Conservation (phyloP, 2,329 filamentous ascomycete genomes). For the Pyrenophora graminea region DNA sequence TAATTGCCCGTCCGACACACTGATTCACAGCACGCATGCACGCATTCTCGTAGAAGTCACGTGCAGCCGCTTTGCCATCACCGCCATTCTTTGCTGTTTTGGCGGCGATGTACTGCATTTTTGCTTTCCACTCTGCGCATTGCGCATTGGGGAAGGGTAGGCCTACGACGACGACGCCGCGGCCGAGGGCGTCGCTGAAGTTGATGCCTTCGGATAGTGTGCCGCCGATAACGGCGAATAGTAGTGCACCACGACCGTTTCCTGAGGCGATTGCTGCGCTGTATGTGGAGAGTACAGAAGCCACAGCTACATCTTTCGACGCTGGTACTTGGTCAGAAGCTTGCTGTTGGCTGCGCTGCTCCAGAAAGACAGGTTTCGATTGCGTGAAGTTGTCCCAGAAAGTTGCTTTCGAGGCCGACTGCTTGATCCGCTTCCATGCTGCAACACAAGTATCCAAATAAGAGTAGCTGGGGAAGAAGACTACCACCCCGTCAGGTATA, state of each 20-base stretch:
- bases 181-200: conserved; percentile 87
- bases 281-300: conserved; percentile 76
- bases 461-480: conserved; percentile 94
- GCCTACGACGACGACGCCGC: conserved; percentile 88
- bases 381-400: conserved; percentile 61
- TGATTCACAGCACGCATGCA: conserved; percentile 98
- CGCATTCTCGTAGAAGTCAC: conserved; percentile 89
- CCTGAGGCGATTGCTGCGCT: conserved; percentile 62
- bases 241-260: conserved; percentile 68
- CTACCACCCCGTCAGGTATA: conserved; percentile 86
- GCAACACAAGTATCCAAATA: conserved; percentile 75
- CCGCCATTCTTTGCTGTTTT: conserved; percentile 50
- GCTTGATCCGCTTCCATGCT: conserved; percentile 47
- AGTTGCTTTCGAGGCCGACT: conserved; percentile 4
- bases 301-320: conserved; percentile 57
- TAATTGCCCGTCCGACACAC: conserved; percentile 88
- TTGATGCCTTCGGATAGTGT: conserved; percentile 98
- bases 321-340: conserved; percentile 62
- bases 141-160: conserved; percentile 90
- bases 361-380: conserved; percentile 59
- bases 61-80: conserved; percentile 56
- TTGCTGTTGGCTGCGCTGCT: conserved; percentile 38
- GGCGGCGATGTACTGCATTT: conserved; percentile 81
- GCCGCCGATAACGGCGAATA: conserved; percentile 90
- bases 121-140: conserved; percentile 90